These are phyloP conservation scores for Gossypium arboreum DNA, from an alignment of 345 rosid species.

Conservation along the genomic window DNA sequence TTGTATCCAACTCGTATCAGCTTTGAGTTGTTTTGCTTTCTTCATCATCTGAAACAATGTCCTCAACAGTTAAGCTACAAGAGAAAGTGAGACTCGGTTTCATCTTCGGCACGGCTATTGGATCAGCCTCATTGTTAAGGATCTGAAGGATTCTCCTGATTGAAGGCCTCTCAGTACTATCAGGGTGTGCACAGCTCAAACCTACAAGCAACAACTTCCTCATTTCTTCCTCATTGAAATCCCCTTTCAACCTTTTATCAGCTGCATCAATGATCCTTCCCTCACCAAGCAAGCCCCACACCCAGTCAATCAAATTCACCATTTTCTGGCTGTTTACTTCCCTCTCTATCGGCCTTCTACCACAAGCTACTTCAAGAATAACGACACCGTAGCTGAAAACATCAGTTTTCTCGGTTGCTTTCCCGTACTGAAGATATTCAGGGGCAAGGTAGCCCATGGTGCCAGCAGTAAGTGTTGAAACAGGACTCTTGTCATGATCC, in stretches of 20 bases:
- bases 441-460: conserved; percentile 98
- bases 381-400: conserved; percentile 89
- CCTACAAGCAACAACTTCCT: conserved; percentile 79
- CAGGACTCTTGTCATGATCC: conserved; percentile 92
- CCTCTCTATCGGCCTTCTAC: conserved; percentile 86
- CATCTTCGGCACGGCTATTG: conserved; percentile 48
- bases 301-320: conserved; percentile 93
- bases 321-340: conserved; percentile 57
- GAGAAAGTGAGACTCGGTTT: conserved; percentile 84
- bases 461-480: conserved; percentile 90
- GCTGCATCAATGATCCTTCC: conserved; percentile 78
- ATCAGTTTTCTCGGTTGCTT: conserved; percentile 86
- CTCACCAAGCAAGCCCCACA: conserved; percentile 68
- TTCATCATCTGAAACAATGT: conserved; percentile 72
- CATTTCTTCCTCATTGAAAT: conserved; percentile 64
- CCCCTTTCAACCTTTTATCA: conserved; percentile 64
- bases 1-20: conserved; percentile 10
- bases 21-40: conserved; percentile 22
- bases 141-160: conserved; percentile 89
- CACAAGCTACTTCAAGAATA: conserved; percentile 83
- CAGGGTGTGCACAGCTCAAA: conserved; percentile 79
- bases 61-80: conserved; percentile 57
- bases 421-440: conserved; percentile 90
- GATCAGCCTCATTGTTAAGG: conserved; percentile 63
- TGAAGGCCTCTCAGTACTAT: conserved; percentile 62